Conservation (phyloP, 805 yeast species). For the Candida odintsovae region DNA sequence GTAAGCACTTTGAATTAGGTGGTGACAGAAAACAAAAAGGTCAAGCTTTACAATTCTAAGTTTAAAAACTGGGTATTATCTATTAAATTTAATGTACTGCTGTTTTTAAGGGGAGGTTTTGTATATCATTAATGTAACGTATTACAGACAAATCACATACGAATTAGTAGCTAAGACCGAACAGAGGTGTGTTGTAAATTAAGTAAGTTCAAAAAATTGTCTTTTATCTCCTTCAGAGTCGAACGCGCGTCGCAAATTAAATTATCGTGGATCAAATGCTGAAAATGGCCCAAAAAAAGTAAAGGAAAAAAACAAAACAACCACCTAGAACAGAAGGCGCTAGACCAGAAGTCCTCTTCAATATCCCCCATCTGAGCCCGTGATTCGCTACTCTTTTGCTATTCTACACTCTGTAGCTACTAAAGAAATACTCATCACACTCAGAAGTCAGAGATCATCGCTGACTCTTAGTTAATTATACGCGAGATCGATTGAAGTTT, state of each 20-base stretch:
- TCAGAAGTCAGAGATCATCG: not conserved
- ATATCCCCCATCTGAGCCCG: not conserved
- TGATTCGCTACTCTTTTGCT: not conserved
- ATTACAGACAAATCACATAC: slow-evolving; percentile 8
- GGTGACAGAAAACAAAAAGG: slow-evolving; percentile 99
- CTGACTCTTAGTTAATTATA: not conserved
- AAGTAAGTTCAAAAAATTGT: too few relatives aligned
- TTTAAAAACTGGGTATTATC: slow-evolving; percentile 8
- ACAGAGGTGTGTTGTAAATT: too few relatives aligned
- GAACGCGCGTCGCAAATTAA: not conserved
- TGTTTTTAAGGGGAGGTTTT: slow-evolving; percentile 17
- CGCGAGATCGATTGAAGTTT: not conserved
- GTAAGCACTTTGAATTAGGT: slow-evolving; percentile 99
- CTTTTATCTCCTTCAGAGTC: not conserved
- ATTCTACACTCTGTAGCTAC: not conserved
- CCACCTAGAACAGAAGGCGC: not conserved
- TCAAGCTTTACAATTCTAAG: slow-evolving; percentile 98
- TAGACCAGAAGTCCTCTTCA: not conserved
- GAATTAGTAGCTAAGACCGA: too few relatives aligned
- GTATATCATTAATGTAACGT: slow-evolving; percentile 23
- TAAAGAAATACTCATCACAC: not conserved
- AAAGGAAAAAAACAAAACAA: slow-evolving; percentile 1
- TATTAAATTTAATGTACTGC: slow-evolving; percentile 16
- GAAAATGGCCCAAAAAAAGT: not conserved
- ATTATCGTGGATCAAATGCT: not conserved